Conservation (phyloP, 345 rosid genomes). For the Corchorus olitorius region DNA sequence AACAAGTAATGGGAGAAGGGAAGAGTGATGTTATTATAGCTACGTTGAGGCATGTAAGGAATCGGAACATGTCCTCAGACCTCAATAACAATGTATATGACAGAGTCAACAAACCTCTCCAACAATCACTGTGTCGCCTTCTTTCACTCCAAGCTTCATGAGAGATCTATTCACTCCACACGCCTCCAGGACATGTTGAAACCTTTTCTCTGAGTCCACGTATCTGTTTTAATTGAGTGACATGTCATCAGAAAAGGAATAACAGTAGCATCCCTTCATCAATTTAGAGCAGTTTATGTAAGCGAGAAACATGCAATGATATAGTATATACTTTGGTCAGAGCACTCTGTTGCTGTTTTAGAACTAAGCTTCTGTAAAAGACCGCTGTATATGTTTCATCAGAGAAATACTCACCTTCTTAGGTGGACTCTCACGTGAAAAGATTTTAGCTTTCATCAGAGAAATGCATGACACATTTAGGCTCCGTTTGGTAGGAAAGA, state of each 20-base stretch:
- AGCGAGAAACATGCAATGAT: slow-evolving; percentile 3
- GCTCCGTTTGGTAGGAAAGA: no score
- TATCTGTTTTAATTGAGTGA: slow-evolving; percentile 53
- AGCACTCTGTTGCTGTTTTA: background rate
- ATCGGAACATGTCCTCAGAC: background rate
- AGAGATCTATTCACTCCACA: slow-evolving; percentile 81
- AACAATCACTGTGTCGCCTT: slow-evolving; percentile 86
- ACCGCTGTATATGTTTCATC: background rate
- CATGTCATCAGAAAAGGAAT: background rate
- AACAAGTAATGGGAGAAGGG: background rate
- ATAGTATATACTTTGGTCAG: background rate
- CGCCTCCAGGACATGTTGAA: slow-evolving; percentile 89
- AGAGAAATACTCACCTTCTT: background rate
- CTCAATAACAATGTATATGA: background rate
- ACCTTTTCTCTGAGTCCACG: slow-evolving; percentile 80
- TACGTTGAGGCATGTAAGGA: background rate
- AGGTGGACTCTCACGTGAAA: no score
- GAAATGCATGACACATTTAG: background rate
- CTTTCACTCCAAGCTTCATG: slow-evolving; percentile 80
- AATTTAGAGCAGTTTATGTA: background rate
- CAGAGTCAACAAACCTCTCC: slow-evolving; percentile 68
- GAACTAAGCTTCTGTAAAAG: background rate
- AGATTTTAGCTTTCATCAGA: background rate
- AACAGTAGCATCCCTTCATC: background rate
- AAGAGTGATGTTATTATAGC: background rate